Conservation (phyloP, 1,284 basidiomycete genomes). For the Apiotrichum montevideense region DNA sequence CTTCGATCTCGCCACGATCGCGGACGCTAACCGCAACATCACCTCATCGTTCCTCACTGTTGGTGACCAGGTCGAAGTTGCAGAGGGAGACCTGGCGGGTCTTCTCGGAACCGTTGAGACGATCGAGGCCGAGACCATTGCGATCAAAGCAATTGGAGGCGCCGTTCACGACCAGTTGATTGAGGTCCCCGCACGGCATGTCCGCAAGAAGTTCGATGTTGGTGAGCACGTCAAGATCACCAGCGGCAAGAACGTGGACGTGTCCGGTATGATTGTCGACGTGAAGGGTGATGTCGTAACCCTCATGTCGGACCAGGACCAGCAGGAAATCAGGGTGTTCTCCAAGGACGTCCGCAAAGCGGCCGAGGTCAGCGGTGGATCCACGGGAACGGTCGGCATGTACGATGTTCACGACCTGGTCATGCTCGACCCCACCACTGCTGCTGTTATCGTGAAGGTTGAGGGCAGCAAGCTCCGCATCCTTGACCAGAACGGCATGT, state of each 20-base stretch:
- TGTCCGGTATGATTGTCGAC: conserved; percentile 92
- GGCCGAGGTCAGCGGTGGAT: conserved; percentile 82
- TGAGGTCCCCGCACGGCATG: conserved; percentile 80
- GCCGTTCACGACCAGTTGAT: conserved; percentile 65
- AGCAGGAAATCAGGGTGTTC: conserved; percentile 96
- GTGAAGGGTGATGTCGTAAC: conserved; percentile 88
- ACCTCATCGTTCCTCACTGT: conserved; percentile 81
- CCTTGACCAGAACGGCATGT: conserved; percentile 86
- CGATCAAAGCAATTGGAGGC: conserved; percentile 57
- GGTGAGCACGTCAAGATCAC: conserved; percentile 99
- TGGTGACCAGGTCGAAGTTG: conserved; percentile 95
- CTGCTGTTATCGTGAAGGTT: conserved; percentile 95
- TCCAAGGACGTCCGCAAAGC: conserved; percentile 96
- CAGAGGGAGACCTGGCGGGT: conserved; percentile 92
- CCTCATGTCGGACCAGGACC: conserved; percentile 93
- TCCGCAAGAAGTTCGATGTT: conserved; percentile 89
- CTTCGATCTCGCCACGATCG: conserved; percentile 42
- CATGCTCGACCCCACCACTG: conserved; percentile 87
- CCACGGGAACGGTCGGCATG: conserved; percentile 53
- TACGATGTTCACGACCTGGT: conserved; percentile 96
- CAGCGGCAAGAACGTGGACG: conserved; percentile 86
- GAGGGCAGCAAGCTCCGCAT: conserved; percentile 93
- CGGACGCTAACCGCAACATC: conserved; percentile 40
- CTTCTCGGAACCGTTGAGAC: conserved; percentile 87
- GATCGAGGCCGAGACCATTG: conserved; percentile 79